These are phyloP conservation scores for Dendrobium officinale DNA, from an alignment of 106 monocot species.

Conservation along the genomic window DNA sequence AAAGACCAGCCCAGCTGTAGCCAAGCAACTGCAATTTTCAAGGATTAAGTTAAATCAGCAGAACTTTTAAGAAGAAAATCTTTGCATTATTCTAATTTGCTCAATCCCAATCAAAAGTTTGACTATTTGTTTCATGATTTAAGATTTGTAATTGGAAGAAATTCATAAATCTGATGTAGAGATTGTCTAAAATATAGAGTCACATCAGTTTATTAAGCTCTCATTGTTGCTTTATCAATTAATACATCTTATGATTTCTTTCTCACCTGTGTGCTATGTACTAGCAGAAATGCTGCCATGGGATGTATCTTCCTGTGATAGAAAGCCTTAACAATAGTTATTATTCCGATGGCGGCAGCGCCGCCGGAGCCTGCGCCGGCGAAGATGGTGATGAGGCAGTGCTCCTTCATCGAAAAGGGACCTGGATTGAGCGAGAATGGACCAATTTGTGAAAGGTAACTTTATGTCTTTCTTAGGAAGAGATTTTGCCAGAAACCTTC, in stretches of 20 bases:
- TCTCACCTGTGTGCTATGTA: conserved; percentile 33
- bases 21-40: conserved; percentile 30
- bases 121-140: no score
- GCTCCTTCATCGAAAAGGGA: conserved; percentile 44
- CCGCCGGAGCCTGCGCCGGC: conserved; percentile 18
- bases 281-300: conserved; percentile 27
- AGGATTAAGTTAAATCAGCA: not conserved
- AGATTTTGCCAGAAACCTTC: conserved; percentile 16
- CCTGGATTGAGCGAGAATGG: conserved; percentile 52
- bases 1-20: conserved; percentile 47
- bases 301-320: conserved; percentile 27
- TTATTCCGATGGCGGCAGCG: conserved; percentile 19
- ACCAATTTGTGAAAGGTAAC: conserved; percentile 27
- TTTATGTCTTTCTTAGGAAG: conserved; percentile 8
- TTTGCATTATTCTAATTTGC: not conserved
- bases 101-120: no score
- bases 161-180: no score
- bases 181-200: no score
- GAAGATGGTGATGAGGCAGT: conserved; percentile 39
- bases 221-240: not conserved
- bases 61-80: not conserved
- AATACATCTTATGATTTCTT: not conserved
- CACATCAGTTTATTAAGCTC: not conserved
- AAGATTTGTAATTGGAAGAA: no score
- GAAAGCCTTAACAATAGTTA: conserved; percentile 44